phyloP scores from a whole-genome alignment of 177 flowering plant genomes.

The Tripterygium wilfordii region DNA sequence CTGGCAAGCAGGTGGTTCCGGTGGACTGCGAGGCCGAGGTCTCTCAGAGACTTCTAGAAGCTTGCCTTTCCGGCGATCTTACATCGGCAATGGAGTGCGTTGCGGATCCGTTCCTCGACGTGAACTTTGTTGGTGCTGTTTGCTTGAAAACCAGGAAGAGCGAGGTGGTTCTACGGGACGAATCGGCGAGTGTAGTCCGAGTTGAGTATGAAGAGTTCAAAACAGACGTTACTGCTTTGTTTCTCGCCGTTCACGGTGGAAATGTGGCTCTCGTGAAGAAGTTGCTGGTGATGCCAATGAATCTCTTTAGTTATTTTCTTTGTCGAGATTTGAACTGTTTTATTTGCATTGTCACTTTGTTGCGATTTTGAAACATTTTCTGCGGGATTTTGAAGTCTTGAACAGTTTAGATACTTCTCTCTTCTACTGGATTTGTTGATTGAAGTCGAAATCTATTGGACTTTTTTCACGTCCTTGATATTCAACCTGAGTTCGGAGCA shows the following conservation, averaged over 20 bases:
- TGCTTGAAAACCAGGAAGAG: slow-evolving; percentile 47
- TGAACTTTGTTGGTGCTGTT: slow-evolving; percentile 80
- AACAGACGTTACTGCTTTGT: slow-evolving; percentile 82
- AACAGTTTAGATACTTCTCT: no score
- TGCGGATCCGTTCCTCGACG: slow-evolving; percentile 71
- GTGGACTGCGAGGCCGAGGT: slow-evolving; percentile 71
- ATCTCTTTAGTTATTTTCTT: neutral
- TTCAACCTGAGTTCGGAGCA: no score
- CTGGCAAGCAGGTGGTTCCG: slow-evolving; percentile 73
- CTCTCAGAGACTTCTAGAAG: slow-evolving; percentile 80
- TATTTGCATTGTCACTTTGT: neutral
- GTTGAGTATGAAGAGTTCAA: slow-evolving; percentile 71
- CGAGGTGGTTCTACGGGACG: slow-evolving; percentile 57
- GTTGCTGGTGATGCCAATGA: slow-evolving; percentile 57
- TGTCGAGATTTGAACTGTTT: slow-evolving; percentile 11
- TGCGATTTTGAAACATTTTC: neutral
- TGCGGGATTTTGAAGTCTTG: neutral
- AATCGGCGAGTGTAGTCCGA: slow-evolving; percentile 51
- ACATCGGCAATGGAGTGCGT: slow-evolving; percentile 55
- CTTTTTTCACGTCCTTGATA: no score
- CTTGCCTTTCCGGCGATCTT: slow-evolving; percentile 48
- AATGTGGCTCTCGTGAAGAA: slow-evolving; percentile 61
- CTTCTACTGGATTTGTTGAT: no score
- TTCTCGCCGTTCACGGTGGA: slow-evolving; percentile 73
- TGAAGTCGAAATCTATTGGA: no score